These are phyloP conservation scores for Pterulicium gracile DNA, from an alignment of 1,284 basidiomycete genomes.

Conservation along the genomic window DNA sequence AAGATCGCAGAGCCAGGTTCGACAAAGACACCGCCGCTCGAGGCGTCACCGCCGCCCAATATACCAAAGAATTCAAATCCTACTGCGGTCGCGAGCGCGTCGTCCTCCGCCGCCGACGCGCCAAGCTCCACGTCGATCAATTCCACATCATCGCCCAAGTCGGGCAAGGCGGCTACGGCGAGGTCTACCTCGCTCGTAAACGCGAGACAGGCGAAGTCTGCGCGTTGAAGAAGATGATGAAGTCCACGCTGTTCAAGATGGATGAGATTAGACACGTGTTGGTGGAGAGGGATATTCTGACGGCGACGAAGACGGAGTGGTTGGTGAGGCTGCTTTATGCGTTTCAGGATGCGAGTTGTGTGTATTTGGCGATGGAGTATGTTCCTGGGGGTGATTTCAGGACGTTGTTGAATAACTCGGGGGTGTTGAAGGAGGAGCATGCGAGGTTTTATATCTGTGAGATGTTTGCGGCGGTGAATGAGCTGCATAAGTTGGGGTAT, in stretches of 20 bases:
- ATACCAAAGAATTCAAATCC: conserved; percentile 76
- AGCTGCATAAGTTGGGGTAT: conserved; percentile 91
- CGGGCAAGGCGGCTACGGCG: conserved; percentile 94
- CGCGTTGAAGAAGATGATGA: conserved; percentile 93
- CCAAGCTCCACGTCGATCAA: conserved; percentile 81
- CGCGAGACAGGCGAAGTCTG: conserved; percentile 90
- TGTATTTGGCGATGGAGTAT: conserved; percentile 98
- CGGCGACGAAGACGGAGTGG: conserved; percentile 93
- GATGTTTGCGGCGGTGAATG: conserved; percentile 89
- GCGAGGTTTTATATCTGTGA: conserved; percentile 92
- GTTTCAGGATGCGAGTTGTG: conserved; percentile 82
- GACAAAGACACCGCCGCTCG: conserved; percentile 73
- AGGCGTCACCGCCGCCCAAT: conserved; percentile 50
- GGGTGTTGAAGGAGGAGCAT: conserved; percentile 92
- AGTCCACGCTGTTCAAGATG: conserved; percentile 91
- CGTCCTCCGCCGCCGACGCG: conserved; percentile 75
- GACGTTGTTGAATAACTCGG: conserved; percentile 91
- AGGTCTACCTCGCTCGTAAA: conserved; percentile 89
- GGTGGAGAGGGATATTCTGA: conserved; percentile 93
- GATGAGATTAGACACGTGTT: conserved; percentile 93
- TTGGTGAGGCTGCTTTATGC: conserved; percentile 87
- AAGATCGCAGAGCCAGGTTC: conserved; percentile 73
- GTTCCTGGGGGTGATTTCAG: conserved; percentile 95
- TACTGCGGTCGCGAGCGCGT: conserved; percentile 91
- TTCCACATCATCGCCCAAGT: conserved; percentile 96